Percentiles rank a stretch among this genome's conserved stretches.
Evolutionary conservation across 2,329 filamentous ascomycete genomes (phyloP).

Genomic region (Arthrobotrys entomopaga): DNA sequence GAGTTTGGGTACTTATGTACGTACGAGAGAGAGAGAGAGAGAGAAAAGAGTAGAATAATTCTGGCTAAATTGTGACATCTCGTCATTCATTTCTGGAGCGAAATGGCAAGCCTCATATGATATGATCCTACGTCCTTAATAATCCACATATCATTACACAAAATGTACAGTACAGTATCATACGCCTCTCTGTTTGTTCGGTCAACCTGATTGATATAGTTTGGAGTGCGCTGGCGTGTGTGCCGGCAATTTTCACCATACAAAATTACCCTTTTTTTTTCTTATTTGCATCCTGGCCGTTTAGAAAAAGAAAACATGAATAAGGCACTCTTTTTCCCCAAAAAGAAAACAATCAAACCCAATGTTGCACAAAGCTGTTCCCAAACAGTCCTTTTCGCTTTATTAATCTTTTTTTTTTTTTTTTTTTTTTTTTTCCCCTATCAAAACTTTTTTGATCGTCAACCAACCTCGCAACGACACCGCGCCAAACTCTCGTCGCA

Average conservation of each 20-base stretch:
- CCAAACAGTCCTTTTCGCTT: not conserved
- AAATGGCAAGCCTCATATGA: slow-evolving; percentile 4
- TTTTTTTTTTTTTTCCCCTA: too few species aligned
- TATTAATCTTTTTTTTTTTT: too few species aligned
- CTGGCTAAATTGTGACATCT: too few species aligned
- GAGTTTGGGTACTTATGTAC: too few species aligned
- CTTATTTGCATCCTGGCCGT: too few species aligned
- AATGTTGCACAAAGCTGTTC: slow-evolving; percentile 20
- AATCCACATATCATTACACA: too few species aligned
- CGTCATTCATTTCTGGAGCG: not conserved
- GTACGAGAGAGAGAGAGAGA: too few species aligned
- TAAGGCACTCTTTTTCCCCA: not conserved
- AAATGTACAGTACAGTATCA: too few species aligned
- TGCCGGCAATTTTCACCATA: not conserved
- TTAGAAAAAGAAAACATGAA: not conserved
- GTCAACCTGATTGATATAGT: slow-evolving; percentile 21
- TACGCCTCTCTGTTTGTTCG: too few species aligned
- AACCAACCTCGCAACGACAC: not conserved
- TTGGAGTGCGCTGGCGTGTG: slow-evolving; percentile 41
- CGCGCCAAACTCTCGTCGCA: not conserved
- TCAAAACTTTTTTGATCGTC: too few species aligned
- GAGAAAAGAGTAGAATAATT: too few species aligned
- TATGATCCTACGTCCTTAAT: too few species aligned
- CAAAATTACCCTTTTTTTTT: not conserved
- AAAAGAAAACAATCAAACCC: slow-evolving; percentile 2